Evolutionary conservation across 2,329 filamentous ascomycete species (phyloP).

Genomic region (Lojkania enalia): DNA sequence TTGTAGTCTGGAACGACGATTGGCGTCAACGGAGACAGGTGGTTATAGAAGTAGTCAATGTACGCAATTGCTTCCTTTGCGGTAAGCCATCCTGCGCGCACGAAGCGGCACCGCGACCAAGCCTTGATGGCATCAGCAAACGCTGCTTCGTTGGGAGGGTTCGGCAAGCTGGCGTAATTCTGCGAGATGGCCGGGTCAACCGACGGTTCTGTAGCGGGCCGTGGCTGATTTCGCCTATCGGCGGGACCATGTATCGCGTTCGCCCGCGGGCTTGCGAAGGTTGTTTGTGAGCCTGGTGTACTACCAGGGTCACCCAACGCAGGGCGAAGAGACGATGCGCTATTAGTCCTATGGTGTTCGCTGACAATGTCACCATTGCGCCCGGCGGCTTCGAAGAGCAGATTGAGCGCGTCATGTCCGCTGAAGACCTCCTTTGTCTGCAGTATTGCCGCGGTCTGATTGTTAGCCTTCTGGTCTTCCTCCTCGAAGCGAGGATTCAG

Average conservation of each 20-base stretch:
- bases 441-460: constrained; percentile 62
- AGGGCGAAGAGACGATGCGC: constrained; percentile 43
- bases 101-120: constrained; percentile 92
- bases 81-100: constrained; percentile 96
- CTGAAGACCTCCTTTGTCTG: constrained; percentile 76
- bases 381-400: constrained; percentile 81
- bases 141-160: constrained; percentile 40
- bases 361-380: constrained; percentile 52
- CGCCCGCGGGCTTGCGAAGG: constrained; percentile 40
- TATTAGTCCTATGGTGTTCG: constrained; percentile 54
- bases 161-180: constrained; percentile 24
- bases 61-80: constrained; percentile 91
- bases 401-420: constrained; percentile 87
- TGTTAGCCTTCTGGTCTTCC: constrained; percentile 61
- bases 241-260: constrained; percentile 14
- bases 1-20: constrained; percentile 91
- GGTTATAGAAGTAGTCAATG: constrained; percentile 93
- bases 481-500: constrained; percentile 46
- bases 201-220: constrained; percentile 26
- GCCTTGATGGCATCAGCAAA: constrained; percentile 72
- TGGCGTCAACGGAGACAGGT: constrained; percentile 87
- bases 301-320: constrained; percentile 25
- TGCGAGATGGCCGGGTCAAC: constrained; percentile 39
- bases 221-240: constrained; percentile 30
- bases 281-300: constrained; percentile 42